phyloP scores from a whole-genome alignment of 805 yeast genomes.

The Candida silvicultrix region DNA sequence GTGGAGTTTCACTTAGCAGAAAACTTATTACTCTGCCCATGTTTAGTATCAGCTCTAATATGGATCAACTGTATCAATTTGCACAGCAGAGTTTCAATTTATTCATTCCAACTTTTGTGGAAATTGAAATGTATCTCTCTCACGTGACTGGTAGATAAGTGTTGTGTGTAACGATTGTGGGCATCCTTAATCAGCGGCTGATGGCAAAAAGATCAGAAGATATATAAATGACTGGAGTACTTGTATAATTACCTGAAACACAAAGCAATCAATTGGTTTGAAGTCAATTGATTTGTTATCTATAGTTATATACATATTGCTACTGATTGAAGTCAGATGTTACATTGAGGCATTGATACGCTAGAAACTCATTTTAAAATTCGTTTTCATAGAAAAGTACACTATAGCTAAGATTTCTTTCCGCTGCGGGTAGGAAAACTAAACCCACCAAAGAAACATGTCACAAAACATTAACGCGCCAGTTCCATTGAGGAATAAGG shows the following conservation, averaged over 20 bases:
- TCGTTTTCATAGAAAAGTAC: too few relatives aligned
- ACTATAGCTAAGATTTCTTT: background rate
- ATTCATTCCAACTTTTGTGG: too few relatives aligned
- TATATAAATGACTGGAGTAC: background rate
- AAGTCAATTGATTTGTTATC: background rate
- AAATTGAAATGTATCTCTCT: too few relatives aligned
- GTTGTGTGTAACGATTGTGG: background rate
- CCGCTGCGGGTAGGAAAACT: background rate
- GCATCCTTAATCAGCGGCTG: background rate
- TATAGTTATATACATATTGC: too few relatives aligned
- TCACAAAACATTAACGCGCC: constrained; percentile 16
- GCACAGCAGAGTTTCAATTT: too few relatives aligned
- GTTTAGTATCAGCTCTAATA: too few relatives aligned
- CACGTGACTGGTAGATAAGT: background rate
- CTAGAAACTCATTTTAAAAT: too few relatives aligned
- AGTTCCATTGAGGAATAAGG: constrained; percentile 15
- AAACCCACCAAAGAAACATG: background rate
- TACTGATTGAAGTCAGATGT: too few relatives aligned
- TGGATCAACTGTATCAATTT: too few relatives aligned
- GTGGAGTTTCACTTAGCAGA: too few relatives aligned
- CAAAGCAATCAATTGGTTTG: background rate
- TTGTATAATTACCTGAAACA: background rate
- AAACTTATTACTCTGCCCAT: too few relatives aligned
- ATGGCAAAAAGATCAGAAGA: background rate
- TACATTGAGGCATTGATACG: background rate